Conservation (phyloP, 331 rosid species). For the Erythrophleum ivorense region DNA sequence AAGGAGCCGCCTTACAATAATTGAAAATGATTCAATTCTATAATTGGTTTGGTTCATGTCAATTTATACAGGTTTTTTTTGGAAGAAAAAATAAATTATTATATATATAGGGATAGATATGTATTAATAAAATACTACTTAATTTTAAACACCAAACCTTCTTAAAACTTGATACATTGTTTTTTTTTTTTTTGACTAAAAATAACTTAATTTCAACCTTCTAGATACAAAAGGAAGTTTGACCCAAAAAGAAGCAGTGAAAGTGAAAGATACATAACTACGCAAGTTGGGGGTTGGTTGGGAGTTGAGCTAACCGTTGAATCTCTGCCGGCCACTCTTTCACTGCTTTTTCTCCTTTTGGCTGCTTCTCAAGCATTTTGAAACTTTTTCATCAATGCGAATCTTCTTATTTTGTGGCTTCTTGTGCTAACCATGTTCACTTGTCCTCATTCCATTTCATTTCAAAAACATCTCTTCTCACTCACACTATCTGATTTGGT, state of each 20-base stretch:
- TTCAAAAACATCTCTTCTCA: too few species aligned
- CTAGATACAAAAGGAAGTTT: not conserved
- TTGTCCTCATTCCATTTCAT: too few species aligned
- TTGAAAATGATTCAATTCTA: not conserved
- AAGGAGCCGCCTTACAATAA: not conserved
- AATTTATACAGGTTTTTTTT: too few species aligned
- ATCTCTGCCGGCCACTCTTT: slow-evolving; percentile 33
- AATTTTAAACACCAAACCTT: too few species aligned
- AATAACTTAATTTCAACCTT: not conserved
- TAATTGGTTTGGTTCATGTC: not conserved
- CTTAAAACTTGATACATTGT: too few species aligned
- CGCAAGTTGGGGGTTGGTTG: slow-evolving; percentile 11
- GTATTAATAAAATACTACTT: too few species aligned
- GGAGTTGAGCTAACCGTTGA: slow-evolving; percentile 46
- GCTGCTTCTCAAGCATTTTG: not conserved
- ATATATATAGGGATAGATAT: too few species aligned
- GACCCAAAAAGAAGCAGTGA: not conserved
- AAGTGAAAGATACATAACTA: slow-evolving; percentile 3
- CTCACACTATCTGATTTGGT: too few species aligned
- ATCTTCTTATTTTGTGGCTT: not conserved
- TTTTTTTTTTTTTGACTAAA: too few species aligned
- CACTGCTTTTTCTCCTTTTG: not conserved
- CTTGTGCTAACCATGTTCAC: not conserved
- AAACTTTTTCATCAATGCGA: not conserved
- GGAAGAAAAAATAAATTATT: too few species aligned